These are phyloP conservation scores for Heliamphora exappendiculata DNA, from an alignment of 148 eudicot species.

Conservation along the genomic window DNA sequence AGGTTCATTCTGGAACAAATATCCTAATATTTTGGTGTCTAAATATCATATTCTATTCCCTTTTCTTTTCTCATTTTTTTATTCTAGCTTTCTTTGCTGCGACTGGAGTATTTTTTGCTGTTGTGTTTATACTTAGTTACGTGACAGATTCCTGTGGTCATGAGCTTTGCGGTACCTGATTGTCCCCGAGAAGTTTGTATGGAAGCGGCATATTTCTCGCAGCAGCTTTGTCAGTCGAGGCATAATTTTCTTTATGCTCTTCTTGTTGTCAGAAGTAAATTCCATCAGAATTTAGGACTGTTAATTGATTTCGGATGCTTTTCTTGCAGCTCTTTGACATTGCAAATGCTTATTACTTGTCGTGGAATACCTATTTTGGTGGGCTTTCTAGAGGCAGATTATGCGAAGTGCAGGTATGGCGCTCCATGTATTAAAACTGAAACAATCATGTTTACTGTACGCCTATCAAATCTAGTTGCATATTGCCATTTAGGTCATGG, in stretches of 20 bases:
- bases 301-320: slow-evolving; percentile 8
- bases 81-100: slow-evolving; percentile 50
- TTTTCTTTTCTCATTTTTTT: slow-evolving; percentile 44
- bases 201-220: slow-evolving; percentile 96
- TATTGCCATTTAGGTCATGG: not conserved
- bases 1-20: slow-evolving; percentile 32
- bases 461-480: not conserved
- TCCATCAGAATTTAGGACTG: not conserved
- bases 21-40: not conserved
- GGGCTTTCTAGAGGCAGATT: slow-evolving; percentile 94
- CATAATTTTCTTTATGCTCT: slow-evolving; percentile 11
- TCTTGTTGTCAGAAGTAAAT: not conserved
- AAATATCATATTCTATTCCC: not conserved
- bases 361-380: slow-evolving; percentile 96
- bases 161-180: slow-evolving; percentile 86
- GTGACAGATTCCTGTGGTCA: slow-evolving; percentile 74
- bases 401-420: slow-evolving; percentile 78
- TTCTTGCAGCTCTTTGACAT: slow-evolving; percentile 70
- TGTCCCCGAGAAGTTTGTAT: slow-evolving; percentile 90
- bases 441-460: not conserved
- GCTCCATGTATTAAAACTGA: not conserved
- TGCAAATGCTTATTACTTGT: slow-evolving; percentile 98
- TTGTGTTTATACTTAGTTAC: slow-evolving; percentile 1
- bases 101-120: not conserved
- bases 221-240: slow-evolving; percentile 98